Evolutionary conservation across 805 yeast species (phyloP).

Genomic region (Jamesozyma jinghongensis): DNA sequence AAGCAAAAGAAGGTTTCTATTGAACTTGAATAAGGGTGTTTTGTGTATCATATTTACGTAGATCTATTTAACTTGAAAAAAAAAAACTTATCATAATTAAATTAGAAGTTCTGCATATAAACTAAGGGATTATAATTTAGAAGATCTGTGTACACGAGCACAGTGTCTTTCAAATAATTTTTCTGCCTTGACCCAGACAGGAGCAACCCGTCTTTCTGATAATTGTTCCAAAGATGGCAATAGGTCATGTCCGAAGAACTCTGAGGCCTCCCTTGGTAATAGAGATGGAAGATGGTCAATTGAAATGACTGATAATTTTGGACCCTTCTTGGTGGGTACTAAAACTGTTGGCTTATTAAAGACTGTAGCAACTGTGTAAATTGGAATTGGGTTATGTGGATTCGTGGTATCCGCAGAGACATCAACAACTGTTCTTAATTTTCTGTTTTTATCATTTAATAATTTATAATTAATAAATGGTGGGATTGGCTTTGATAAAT

Average conservation of each 20-base stretch:
- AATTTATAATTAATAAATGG: conserved; percentile 72
- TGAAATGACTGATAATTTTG: conserved; percentile 82
- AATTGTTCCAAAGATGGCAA: conserved; percentile 81
- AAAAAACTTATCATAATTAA: background rate
- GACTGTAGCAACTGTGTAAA: conserved; percentile 80
- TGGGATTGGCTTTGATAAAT: conserved; percentile 84
- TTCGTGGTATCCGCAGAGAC: conserved; percentile 98
- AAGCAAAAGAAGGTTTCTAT: conserved; percentile 44
- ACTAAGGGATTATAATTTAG: conserved; percentile 30
- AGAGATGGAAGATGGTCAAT: conserved; percentile 95
- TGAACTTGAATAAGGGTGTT: conserved; percentile 39
- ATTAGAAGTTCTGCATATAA: background rate
- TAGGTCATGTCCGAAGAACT: conserved; percentile 77
- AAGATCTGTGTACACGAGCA: conserved; percentile 48
- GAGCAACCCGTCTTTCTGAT: conserved; percentile 71
- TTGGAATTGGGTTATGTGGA: conserved; percentile 96
- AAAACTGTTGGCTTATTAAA: conserved; percentile 84
- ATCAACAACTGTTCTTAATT: conserved; percentile 85
- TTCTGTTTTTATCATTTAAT: conserved; percentile 61
- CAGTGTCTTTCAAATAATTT: conserved; percentile 77
- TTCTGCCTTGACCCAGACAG: conserved; percentile 90
- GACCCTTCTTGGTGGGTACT: conserved; percentile 72
- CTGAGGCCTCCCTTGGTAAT: conserved; percentile 96
- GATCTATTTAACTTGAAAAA: background rate
- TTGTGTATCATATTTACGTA: background rate